A percentile compares a stretch with the other conserved stretches of the same genome.
These are phyloP conservation scores for Linum tenue DNA, from an alignment of 345 rosid species.

Conservation along the genomic window DNA sequence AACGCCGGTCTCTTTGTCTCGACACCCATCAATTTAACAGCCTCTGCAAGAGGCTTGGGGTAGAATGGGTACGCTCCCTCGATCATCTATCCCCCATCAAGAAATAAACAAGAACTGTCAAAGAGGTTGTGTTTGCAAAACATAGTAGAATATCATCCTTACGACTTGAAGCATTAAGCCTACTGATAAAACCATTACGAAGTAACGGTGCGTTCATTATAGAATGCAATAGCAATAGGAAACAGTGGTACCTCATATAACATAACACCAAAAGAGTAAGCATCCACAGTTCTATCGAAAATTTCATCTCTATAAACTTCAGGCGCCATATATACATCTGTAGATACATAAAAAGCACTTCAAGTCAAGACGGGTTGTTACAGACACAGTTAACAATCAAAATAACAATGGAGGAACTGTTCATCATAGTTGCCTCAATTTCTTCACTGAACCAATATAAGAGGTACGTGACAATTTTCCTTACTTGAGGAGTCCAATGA, in stretches of 20 bases:
- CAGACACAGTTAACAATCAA: not conserved
- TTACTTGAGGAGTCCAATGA: slow-evolving; percentile 50
- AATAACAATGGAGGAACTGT: too few species aligned
- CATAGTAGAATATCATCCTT: not conserved
- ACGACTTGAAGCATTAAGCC: not conserved
- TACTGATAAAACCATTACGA: not conserved
- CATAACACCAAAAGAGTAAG: slow-evolving; percentile 75
- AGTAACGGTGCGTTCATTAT: not conserved
- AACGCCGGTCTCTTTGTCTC: slow-evolving; percentile 69
- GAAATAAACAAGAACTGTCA: slow-evolving; percentile 4
- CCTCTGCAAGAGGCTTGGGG: slow-evolving; percentile 64
- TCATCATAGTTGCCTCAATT: too few species aligned
- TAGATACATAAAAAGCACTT: slow-evolving; percentile 16
- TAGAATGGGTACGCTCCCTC: slow-evolving; percentile 79
- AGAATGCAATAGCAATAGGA: not conserved
- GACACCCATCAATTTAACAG: slow-evolving; percentile 43
- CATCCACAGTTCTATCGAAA: slow-evolving; percentile 71
- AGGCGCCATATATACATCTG: slow-evolving; percentile 73
- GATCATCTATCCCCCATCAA: slow-evolving; percentile 47
- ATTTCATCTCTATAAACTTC: slow-evolving; percentile 53
- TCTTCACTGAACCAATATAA: too few species aligned
- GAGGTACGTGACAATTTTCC: slow-evolving; percentile 10
- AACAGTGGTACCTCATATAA: slow-evolving; percentile 62
- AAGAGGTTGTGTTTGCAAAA: not conserved
- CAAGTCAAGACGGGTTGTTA: not conserved